phyloP scores from a whole-genome alignment of 148 eudicot species.

The Silene conica region DNA sequence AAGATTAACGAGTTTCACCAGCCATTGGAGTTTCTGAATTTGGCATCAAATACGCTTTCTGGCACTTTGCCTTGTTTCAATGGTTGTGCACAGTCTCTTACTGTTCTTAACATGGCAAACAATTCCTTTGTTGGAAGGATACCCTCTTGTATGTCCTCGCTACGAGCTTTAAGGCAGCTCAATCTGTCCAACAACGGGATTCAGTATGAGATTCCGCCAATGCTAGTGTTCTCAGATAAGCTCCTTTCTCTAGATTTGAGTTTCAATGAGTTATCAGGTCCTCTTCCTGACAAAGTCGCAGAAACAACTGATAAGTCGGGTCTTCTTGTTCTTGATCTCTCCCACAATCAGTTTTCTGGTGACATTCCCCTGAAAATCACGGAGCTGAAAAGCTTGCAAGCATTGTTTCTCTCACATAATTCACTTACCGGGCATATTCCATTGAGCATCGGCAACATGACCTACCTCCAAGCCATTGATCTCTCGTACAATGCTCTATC shows the following conservation, averaged over 20 bases:
- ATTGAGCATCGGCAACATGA: conserved; percentile 75
- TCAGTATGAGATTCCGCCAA: conserved; percentile 70
- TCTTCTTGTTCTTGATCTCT: conserved; percentile 75
- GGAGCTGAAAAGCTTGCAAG: conserved; percentile 75
- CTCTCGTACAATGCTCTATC: conserved; percentile 71
- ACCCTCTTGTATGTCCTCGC: conserved; percentile 75
- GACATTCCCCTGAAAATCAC: conserved; percentile 59
- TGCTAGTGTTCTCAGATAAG: conserved; percentile 61
- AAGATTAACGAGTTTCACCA: conserved; percentile 57
- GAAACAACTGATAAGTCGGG: conserved; percentile 60
- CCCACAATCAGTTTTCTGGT: conserved; percentile 81
- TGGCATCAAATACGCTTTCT: conserved; percentile 55
- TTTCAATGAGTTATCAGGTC: conserved; percentile 63
- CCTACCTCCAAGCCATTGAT: conserved; percentile 94
- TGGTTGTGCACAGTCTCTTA: conserved; percentile 49
- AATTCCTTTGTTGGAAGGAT: conserved; percentile 76
- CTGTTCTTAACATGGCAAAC: conserved; percentile 61
- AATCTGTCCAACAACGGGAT: conserved; percentile 68
- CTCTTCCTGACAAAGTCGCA: conserved; percentile 56
- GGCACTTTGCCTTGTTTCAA: conserved; percentile 81
- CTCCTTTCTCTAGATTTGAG: conserved; percentile 77
- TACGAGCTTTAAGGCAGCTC: conserved; percentile 54
- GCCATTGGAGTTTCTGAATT: conserved; percentile 58
- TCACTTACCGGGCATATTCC: conserved; percentile 70
- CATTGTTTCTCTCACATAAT: conserved; percentile 76